Evolutionary conservation across 352 stramenopile species (phyloP).

Genomic region (Globisporangium heterothallicum): DNA sequence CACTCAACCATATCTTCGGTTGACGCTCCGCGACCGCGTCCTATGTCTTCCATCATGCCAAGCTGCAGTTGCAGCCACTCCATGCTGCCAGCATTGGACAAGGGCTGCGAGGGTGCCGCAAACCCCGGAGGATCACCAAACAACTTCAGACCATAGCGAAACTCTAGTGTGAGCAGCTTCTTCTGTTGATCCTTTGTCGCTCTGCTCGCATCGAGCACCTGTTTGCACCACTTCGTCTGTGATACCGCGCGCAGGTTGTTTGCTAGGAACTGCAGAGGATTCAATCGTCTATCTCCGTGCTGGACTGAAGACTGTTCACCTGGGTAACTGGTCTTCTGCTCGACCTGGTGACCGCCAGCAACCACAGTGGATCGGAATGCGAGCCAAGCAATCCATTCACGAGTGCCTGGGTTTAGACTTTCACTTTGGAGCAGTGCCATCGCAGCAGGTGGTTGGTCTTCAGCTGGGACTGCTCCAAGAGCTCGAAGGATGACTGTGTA

Average conservation of each 20-base stretch:
- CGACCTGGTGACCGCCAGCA: no score
- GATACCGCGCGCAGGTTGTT: neutral
- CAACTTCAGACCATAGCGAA: constrained; percentile 12
- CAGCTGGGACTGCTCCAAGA: neutral
- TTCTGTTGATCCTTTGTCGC: neutral
- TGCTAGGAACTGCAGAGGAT: neutral
- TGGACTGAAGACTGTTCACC: neutral
- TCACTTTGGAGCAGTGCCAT: constrained; percentile 1
- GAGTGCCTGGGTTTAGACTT: neutral
- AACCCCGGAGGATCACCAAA: constrained; percentile 6
- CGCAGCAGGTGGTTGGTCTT: neutral
- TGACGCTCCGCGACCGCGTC: neutral
- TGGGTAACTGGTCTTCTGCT: no score
- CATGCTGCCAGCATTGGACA: neutral
- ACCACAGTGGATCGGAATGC: neutral
- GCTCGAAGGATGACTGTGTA: constrained; percentile 9
- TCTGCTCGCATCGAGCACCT: neutral
- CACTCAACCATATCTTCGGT: constrained; percentile 9
- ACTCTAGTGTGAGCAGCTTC: constrained; percentile 8
- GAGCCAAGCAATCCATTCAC: constrained; percentile 8
- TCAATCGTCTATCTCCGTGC: neutral
- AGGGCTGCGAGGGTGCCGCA: neutral
- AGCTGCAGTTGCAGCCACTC: constrained; percentile 10
- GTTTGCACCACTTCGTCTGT: constrained; percentile 2
- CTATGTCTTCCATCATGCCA: constrained; percentile 3